Base-by-base conservation (phyloP, 2,329 filamentous ascomycete species). In the Sporothrix brasiliensis region DNA sequence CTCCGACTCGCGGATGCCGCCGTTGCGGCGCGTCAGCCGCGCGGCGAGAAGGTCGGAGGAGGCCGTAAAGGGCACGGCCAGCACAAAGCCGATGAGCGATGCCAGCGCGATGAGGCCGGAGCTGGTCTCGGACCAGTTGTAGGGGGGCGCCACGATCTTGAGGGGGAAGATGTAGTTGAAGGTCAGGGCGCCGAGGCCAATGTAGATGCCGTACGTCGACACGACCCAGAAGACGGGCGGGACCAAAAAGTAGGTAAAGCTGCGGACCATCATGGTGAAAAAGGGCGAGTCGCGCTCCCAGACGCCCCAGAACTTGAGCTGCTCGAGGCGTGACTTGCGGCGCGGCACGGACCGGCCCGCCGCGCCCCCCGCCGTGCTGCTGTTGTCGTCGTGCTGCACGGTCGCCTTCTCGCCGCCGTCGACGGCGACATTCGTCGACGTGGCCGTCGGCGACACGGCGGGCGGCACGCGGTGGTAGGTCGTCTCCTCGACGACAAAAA, bases 101-200 rank as follows among this genome's bases (percentile, higher is more conserved):
- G 76, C 81, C 53, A 85, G 75, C n/a, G 83, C 78, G 60, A 83
- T 80, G 30, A 85, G 79, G 39, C 83, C 83, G 0, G 81, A 80
- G 75, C 79, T 81, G 60, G 79, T 80, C 75, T 80, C 71, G 34
- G 77, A 77, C 83, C 83, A 85, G 76, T 79, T 81, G 76, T 84
- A 84, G 1, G 83, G 83, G 9, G 79, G 77, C 2, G 75, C 77
- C 1, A 79, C 79, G 69, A 85, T 83, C 71, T 82, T 81, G 65
- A 84, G 70, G 4, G 83, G 83, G 76, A 84, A 84, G 67, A 82
- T 83, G 75, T 80, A 84, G 76, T 83, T 84, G 79, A 84, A 84
- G 19, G 82, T 79, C 10, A 85, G 76, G 9, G 82, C 83, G 24
- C 83, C 83, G 30, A 86, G 79, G 41, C 83, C 83, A 73, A 84